Evolutionary conservation across 2,329 filamentous ascomycete genomes (phyloP), one percentile per base, ranked within the genome.

Genomic region (Ascocoryne sarcoides): DNA sequence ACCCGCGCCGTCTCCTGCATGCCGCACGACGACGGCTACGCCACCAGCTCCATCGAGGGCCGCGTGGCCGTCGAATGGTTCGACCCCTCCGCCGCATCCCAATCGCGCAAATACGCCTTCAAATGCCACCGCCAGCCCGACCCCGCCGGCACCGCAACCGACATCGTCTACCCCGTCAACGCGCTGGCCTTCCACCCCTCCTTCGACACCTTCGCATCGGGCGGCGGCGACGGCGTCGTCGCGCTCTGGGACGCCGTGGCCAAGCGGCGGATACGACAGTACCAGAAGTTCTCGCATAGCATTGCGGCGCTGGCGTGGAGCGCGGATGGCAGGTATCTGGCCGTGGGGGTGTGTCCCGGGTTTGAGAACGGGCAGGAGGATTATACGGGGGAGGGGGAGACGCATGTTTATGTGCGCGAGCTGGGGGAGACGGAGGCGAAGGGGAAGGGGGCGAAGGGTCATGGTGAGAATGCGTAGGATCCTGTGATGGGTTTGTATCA

Each of bases 31-130:
- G 84, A 83, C 9, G 92, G 92, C 4, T 98, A 96, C 60, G 89
- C 90, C 8, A 90, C 84, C 1, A 86, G 79, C 43, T 89, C 82
- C 55, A 98, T 98, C 55, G 92, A 98, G 60, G 92, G 92, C 4
- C 80, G 92, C 53, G 88, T 98, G 2, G 90, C 89, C 0, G 92
- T 98, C 1, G 92, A 98, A 63, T 96, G 89, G 86, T 96, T 98
- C 60, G 92, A 96, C 59, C 85, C 92, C 12, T 85, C 79, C 4
- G 70, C 79, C 31, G 84, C 90, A 61, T 89, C 84, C 3, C 89
- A 96, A 65, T 82, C 84, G 29, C 77, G 89, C 51, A 96, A 95
- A 63, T 98, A 96, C 62, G 92, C 92, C 10, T 98, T 98, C 76
- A 98, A 98, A 64, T 98, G 92, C 64, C 92, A 98, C 64, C 77